Conservation (phyloP, 2,329 filamentous ascomycete species). For the Cercospora janseana region DNA sequence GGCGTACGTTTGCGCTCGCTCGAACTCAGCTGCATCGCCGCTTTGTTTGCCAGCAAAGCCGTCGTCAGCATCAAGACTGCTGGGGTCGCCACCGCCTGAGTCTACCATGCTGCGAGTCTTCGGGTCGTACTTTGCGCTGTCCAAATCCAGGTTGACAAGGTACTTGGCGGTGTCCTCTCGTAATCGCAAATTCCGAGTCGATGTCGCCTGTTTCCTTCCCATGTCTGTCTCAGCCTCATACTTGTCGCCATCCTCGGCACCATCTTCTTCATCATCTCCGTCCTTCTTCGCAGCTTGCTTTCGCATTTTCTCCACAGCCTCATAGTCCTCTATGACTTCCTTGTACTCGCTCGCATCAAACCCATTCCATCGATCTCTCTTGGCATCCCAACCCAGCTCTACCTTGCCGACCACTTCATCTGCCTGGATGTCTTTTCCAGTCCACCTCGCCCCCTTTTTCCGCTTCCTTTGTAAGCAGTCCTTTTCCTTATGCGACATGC, state of each 20-base stretch:
- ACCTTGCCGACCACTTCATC: slow-evolving; percentile 86
- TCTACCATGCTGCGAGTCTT: slow-evolving; percentile 78
- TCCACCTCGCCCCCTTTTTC: slow-evolving; percentile 87
- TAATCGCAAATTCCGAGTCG: slow-evolving; percentile 84
- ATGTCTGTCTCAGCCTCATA: slow-evolving; percentile 97
- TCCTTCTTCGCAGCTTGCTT: slow-evolving; percentile 43
- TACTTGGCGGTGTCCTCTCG: slow-evolving; percentile 98
- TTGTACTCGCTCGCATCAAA: slow-evolving; percentile 87
- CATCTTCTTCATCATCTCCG: slow-evolving; percentile 44
- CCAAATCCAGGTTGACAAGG: slow-evolving; percentile 86
- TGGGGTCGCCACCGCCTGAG: slow-evolving; percentile 75
- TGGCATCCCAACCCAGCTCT: slow-evolving; percentile 90
- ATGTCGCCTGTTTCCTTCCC: slow-evolving; percentile 87
- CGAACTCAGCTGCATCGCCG: slow-evolving; percentile 90
- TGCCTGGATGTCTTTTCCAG: slow-evolving; percentile 87
- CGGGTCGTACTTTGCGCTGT: slow-evolving; percentile 96
- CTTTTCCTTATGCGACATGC: slow-evolving; percentile 93
- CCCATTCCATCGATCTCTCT: slow-evolving; percentile 97
- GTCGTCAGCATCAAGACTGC: slow-evolving; percentile 83
- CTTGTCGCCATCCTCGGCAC: slow-evolving; percentile 56
- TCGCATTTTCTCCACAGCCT: slow-evolving; percentile 76
- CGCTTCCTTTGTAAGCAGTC: slow-evolving; percentile 88
- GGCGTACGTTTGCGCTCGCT: slow-evolving; percentile 81
- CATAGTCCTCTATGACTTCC: slow-evolving; percentile 83
- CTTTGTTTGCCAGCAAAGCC: slow-evolving; percentile 78